phyloP scores from a whole-genome alignment of 1,284 basidiomycete genomes.

The Ganoderma leucocontextum region DNA sequence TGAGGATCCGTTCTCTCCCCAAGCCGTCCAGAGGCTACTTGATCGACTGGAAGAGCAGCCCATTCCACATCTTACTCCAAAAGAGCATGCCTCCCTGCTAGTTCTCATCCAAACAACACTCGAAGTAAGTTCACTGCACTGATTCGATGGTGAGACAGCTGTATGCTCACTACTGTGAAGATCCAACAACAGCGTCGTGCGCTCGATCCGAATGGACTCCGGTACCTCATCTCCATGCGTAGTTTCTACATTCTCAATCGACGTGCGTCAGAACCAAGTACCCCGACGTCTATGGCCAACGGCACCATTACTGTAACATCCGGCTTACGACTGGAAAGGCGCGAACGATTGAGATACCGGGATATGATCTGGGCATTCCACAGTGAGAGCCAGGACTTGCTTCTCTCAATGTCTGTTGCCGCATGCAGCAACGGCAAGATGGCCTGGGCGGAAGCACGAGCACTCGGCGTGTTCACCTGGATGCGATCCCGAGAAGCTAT shows the following conservation, averaged over 20 bases:
- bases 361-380: slow-evolving; percentile 97
- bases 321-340: slow-evolving; percentile 54
- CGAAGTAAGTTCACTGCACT: slow-evolving; percentile 61
- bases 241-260: slow-evolving; percentile 82
- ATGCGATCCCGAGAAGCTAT: slow-evolving; percentile 78
- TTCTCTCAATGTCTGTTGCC: slow-evolving; percentile 74
- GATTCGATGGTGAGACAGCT: neutral
- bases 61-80: slow-evolving; percentile 74
- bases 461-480: slow-evolving; percentile 91
- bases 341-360: slow-evolving; percentile 84
- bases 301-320: slow-evolving; percentile 38
- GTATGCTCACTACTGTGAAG: slow-evolving; percentile 48
- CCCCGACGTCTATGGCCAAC: slow-evolving; percentile 46
- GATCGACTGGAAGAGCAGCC: slow-evolving; percentile 69
- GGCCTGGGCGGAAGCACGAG: slow-evolving; percentile 87
- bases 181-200: slow-evolving; percentile 88
- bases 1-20: slow-evolving; percentile 69
- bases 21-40: slow-evolving; percentile 68
- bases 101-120: slow-evolving; percentile 86
- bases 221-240: slow-evolving; percentile 90
- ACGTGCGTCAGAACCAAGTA: slow-evolving; percentile 58
- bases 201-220: slow-evolving; percentile 88
- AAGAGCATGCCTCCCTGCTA: slow-evolving; percentile 83
- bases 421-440: slow-evolving; percentile 84
- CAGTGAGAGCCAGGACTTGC: slow-evolving; percentile 89